These are phyloP conservation scores for Moringa oleifera DNA, from an alignment of 345 rosid genomes.

Conservation along the genomic window DNA sequence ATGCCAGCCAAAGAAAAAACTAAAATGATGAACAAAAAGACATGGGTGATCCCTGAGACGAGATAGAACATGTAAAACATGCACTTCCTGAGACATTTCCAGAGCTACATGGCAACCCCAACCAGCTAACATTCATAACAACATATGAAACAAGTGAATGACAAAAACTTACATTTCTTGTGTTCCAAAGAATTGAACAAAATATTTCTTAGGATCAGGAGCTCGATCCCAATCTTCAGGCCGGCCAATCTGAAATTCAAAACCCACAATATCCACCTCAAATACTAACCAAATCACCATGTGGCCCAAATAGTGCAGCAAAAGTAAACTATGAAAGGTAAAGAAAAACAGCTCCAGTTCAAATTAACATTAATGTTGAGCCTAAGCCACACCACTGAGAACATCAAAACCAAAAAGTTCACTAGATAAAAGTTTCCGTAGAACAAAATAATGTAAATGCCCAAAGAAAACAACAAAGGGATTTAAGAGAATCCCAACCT, in stretches of 20 bases:
- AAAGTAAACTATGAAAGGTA: neutral
- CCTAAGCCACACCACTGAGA: neutral
- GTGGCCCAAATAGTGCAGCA: neutral
- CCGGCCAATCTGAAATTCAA: slow-evolving; percentile 63
- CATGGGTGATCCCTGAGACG: neutral
- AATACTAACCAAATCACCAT: slow-evolving; percentile 7
- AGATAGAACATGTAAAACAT: neutral
- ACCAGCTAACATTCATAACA: neutral
- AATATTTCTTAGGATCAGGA: slow-evolving; percentile 77
- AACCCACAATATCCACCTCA: slow-evolving; percentile 22
- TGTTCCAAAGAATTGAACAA: slow-evolving; percentile 86
- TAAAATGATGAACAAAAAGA: too few species aligned
- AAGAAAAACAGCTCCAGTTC: neutral
- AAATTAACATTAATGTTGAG: too few species aligned
- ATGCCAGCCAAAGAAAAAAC: too few species aligned
- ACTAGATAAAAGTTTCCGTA: too few species aligned
- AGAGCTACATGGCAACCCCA: neutral
- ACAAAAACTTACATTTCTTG: slow-evolving; percentile 66
- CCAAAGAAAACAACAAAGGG: too few species aligned
- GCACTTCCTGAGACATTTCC: neutral
- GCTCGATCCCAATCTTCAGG: slow-evolving; percentile 75
- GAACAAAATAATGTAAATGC: too few species aligned
- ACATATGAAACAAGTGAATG: slow-evolving; percentile 9
- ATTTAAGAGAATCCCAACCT: too few species aligned
- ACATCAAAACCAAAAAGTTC: neutral